Evolutionary conservation across 2,329 filamentous ascomycete species (phyloP).

Genomic region (Cordyceps cicadae): DNA sequence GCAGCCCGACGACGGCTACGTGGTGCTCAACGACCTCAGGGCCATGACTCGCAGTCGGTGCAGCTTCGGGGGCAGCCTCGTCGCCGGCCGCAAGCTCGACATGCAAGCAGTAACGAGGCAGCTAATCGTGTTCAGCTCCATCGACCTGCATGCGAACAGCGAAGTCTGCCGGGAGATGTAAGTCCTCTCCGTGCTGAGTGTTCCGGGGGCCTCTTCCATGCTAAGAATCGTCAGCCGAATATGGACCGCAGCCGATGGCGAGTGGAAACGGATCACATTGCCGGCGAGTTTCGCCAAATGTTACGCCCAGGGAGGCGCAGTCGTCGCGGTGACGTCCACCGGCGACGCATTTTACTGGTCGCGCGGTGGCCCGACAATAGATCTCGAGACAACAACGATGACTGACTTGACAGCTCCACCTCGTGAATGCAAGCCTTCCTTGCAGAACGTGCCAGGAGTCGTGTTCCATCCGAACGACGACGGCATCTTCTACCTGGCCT

Average conservation of each 20-base stretch:
- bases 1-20: conserved; percentile 16
- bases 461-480: conserved; percentile 2
- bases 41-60: conserved; percentile 16
- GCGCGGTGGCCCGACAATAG: not conserved
- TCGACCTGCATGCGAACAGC: not conserved
- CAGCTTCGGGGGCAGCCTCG: conserved; percentile 11
- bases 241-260: not conserved
- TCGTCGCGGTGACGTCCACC: not conserved
- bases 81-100: conserved; percentile 15
- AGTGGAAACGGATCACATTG: conserved; percentile 7
- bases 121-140: conserved; percentile 15
- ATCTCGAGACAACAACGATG: not conserved
- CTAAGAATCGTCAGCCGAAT: not conserved
- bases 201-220: not conserved
- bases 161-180: conserved; percentile 7
- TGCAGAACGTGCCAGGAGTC: conserved; percentile 2
- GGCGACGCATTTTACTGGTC: conserved; percentile 10
- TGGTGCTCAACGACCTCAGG: conserved; percentile 20
- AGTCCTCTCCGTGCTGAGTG: not conserved
- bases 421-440: not conserved
- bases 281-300: conserved; percentile 6
- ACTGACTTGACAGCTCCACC: not conserved
- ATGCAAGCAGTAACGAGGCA: conserved; percentile 17
- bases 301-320: not conserved
- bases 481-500: not conserved